These are phyloP conservation scores for Puccinia novopanici DNA, from an alignment of 1,284 basidiomycete species.

Conservation along the genomic window DNA sequence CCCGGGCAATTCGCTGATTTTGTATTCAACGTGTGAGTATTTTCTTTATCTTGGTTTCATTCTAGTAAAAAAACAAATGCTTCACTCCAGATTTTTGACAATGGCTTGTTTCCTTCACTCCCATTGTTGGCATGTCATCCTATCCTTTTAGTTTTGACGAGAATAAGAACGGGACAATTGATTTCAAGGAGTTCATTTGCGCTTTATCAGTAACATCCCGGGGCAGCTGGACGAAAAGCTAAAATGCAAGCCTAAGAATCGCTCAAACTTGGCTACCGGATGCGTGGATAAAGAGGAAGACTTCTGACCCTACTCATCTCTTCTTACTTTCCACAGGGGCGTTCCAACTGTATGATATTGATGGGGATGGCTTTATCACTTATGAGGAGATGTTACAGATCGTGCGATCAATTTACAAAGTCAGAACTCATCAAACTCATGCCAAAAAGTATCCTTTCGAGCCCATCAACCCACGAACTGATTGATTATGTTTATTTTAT, in stretches of 20 bases:
- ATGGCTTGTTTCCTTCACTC: conserved; percentile 64
- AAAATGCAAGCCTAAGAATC: conserved; percentile 71
- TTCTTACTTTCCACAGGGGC: conserved; percentile 72
- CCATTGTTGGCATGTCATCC: conserved; percentile 61
- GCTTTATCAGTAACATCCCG: conserved; percentile 92
- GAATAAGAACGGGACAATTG: conserved; percentile 57
- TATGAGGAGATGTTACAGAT: conserved; percentile 99
- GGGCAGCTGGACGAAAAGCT: conserved; percentile 94
- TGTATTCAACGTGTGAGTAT: conserved; percentile 74
- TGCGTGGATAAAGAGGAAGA: neutral
- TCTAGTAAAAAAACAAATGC: conserved; percentile 72
- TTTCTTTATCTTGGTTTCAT: neutral
- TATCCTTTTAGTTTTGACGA: conserved; percentile 14
- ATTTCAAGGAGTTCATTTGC: conserved; percentile 84
- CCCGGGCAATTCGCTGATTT: conserved; percentile 96
- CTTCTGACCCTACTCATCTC: conserved; percentile 51
- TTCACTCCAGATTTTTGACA: neutral
- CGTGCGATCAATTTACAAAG: conserved; percentile 90
- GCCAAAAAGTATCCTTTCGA: conserved; percentile 61
- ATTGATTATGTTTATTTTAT: neutral
- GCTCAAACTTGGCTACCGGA: neutral
- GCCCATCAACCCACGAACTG: no score
- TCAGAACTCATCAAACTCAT: neutral
- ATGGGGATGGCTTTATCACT: conserved; percentile 93
- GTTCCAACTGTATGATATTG: conserved; percentile 98